A percentile compares a stretch with the other conserved stretches of the same genome.
Evolutionary conservation across 2,329 filamentous ascomycete genomes (phyloP).

Genomic region (Neoscytalidium dimidiatum): DNA sequence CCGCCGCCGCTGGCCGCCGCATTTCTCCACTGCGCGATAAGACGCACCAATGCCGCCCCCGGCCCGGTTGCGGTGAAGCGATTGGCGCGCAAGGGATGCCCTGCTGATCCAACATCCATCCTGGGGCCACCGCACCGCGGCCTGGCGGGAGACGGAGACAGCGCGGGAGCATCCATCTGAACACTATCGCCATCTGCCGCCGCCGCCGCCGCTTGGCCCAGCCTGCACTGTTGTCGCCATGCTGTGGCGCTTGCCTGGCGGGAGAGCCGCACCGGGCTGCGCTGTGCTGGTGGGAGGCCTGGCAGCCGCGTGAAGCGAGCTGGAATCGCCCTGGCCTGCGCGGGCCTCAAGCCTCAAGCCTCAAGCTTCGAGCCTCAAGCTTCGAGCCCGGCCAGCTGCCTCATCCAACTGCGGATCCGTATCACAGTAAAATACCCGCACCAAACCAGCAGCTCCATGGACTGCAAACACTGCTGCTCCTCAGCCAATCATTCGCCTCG

Average conservation of each 20-base stretch:
- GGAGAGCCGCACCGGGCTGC: neutral
- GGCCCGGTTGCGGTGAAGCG: neutral
- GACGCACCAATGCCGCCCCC: neutral
- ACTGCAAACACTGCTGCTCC: too few species aligned
- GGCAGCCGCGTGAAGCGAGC: neutral
- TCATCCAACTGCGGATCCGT: too few species aligned
- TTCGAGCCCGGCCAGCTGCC: neutral
- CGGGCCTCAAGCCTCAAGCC: neutral
- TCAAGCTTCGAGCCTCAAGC: too few species aligned
- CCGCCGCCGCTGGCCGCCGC: neutral
- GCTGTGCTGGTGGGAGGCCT: neutral
- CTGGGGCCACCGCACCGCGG: neutral
- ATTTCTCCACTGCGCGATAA: constrained; percentile 8
- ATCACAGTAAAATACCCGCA: too few species aligned
- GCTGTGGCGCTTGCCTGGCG: neutral
- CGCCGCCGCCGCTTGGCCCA: too few species aligned
- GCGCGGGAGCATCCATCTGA: neutral
- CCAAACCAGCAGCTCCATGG: too few species aligned
- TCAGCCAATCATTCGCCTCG: neutral
- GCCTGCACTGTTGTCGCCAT: neutral
- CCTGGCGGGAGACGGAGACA: neutral
- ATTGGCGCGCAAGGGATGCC: neutral
- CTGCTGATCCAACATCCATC: neutral
- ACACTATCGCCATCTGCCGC: neutral
- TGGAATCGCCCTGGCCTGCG: neutral